Evolutionary conservation across 2,329 filamentous ascomycete genomes (phyloP), one percentile per base, ranked within the genome.

Genomic region (Hypoxylon sp.): DNA sequence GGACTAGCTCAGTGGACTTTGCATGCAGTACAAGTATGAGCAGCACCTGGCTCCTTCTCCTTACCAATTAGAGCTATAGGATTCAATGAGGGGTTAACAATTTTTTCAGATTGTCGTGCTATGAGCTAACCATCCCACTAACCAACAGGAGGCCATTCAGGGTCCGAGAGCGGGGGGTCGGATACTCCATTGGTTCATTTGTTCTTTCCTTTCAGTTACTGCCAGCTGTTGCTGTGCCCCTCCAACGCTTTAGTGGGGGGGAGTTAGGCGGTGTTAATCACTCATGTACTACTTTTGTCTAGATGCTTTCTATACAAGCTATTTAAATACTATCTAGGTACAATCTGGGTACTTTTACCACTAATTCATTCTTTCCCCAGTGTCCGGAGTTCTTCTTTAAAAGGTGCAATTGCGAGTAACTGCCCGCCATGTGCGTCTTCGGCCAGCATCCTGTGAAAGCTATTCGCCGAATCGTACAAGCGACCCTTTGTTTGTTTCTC

Each of bases 121-220:
- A 42, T 38, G 42, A 57, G 52, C 38, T 59, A 55, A 49, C 31
- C 48, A 44, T 30, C 8, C n/a, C 27, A 26, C 31, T 42, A 43
- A 27, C 51, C 35, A 51, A 55, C 41, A 49, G 31, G 31, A 19
- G 38, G 43, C 13, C 44, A 31, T 37, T 51, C 47, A 55, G 55
- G 60, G 57, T 62, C 60, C 60, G 57, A 62, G 51, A 61, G 60
- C 55, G 60, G 60, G 60, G 57, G 32, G 32, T 32, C 44, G 31
- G 19, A 52, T 51, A 41, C 42, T 45, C 48, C 52, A 47, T n/a
- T n/a, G n/a, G n/a, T n/a, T n/a, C n/a, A n/a, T n/a, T n/a, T 38
- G 27, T 19, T 20, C 29, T 25, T 31, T 34, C 15, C 20, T 37
- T 46, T 23, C n/a, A n/a, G n/a, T n/a, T n/a, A n/a, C n/a, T n/a